phyloP scores from a whole-genome alignment of 441 rosid species.

The Gossypium laxum region DNA sequence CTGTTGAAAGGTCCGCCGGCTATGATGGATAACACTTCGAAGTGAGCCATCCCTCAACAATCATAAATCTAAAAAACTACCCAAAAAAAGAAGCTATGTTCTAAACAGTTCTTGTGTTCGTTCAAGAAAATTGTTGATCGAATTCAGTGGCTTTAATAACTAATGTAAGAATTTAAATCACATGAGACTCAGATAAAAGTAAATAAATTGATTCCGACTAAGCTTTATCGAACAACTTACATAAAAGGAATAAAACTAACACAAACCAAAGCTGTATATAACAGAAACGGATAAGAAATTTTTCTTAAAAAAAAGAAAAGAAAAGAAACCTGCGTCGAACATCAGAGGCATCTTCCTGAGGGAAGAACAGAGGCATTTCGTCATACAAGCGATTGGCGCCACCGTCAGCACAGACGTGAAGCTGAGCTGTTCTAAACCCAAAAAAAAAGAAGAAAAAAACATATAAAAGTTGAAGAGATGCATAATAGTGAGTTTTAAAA shows the following conservation, averaged over 20 bases:
- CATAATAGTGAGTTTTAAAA: not conserved
- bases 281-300: no score
- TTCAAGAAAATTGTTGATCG: not conserved
- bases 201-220: not conserved
- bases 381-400: slow-evolving; percentile 92
- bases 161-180: not conserved
- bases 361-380: slow-evolving; percentile 68
- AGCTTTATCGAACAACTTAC: not conserved
- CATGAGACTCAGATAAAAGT: not conserved
- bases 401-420: slow-evolving; percentile 86
- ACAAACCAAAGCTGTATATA: not conserved
- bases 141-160: not conserved
- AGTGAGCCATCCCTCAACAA: not conserved
- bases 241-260: not conserved
- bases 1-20: no score
- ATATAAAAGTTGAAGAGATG: not conserved
- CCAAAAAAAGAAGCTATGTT: not conserved
- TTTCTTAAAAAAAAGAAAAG: not conserved
- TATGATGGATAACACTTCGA: not conserved
- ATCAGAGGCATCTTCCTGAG: slow-evolving; percentile 39
- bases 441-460: not conserved
- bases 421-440: slow-evolving; percentile 54
- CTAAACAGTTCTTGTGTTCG: not conserved
- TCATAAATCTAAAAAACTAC: not conserved
- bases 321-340: slow-evolving; percentile 47